Percentiles rank a stretch among this genome's conserved stretches.
Evolutionary conservation across 352 stramenopile genomes (phyloP).

Genomic region (Pythium monospermum): DNA sequence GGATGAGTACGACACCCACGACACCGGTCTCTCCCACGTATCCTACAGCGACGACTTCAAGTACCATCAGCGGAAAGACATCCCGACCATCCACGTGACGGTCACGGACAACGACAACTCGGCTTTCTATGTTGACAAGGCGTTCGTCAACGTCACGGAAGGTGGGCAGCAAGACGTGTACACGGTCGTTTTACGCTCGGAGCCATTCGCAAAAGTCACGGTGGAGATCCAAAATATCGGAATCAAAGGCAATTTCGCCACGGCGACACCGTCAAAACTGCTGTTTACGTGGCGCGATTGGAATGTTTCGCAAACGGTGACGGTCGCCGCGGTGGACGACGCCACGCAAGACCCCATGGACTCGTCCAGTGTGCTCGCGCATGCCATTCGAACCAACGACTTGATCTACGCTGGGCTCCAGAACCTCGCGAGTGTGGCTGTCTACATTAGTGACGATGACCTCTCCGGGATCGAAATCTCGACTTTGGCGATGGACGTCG

Average conservation of each 20-base stretch:
- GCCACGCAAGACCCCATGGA: conserved; percentile 38
- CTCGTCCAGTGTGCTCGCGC: conserved; percentile 46
- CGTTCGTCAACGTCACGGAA: conserved; percentile 37
- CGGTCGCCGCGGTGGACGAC: conserved; percentile 56
- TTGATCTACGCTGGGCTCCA: conserved; percentile 50
- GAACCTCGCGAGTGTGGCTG: conserved; percentile 37
- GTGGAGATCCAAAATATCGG: conserved; percentile 45
- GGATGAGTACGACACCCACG: conserved; percentile 61
- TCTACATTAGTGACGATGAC: conserved; percentile 63
- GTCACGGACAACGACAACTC: conserved; percentile 65
- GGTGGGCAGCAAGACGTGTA: conserved; percentile 42
- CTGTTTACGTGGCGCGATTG: conserved; percentile 68
- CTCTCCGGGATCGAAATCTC: conserved; percentile 54
- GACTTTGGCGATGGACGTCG: conserved; percentile 24
- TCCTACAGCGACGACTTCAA: conserved; percentile 64
- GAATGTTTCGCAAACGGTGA: conserved; percentile 52
- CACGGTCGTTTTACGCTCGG: conserved; percentile 42
- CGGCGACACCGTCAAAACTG: conserved; percentile 26
- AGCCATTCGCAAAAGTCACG: conserved; percentile 67
- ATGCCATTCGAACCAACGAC: conserved; percentile 58
- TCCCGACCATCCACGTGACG: conserved; percentile 57
- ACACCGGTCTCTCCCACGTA: conserved; percentile 62
- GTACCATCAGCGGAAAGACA: conserved; percentile 46
- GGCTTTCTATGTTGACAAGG: conserved; percentile 39
- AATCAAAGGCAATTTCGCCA: conserved; percentile 38